These are phyloP conservation scores for Kwoniella shivajii DNA, from an alignment of 1,284 basidiomycete species.

Conservation along the genomic window DNA sequence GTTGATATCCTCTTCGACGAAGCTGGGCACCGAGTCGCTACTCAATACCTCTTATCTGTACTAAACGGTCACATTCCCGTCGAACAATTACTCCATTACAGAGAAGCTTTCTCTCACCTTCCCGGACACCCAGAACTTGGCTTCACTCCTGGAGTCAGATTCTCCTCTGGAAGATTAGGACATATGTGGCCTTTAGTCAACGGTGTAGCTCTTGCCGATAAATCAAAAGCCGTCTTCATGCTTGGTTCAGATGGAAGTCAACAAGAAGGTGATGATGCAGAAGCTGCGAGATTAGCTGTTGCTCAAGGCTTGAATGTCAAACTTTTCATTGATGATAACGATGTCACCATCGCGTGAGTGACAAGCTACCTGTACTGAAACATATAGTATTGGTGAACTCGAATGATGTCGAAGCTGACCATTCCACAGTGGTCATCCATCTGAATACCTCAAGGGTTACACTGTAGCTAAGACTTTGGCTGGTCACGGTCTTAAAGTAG, in stretches of 20 bases:
- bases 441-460: conserved; percentile 77
- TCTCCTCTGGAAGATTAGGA: conserved; percentile 79
- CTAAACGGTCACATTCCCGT: conserved; percentile 69
- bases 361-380: not conserved
- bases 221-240: conserved; percentile 72
- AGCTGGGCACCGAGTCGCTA: conserved; percentile 80
- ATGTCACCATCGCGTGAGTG: conserved; percentile 71
- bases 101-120: conserved; percentile 80
- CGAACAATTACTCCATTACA: conserved; percentile 75
- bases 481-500: conserved; percentile 64
- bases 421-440: conserved; percentile 65
- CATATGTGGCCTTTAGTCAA: conserved; percentile 82
- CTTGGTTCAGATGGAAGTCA: conserved; percentile 84
- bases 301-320: conserved; percentile 79
- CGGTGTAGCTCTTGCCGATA: conserved; percentile 75
- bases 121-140: conserved; percentile 89
- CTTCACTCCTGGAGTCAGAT: conserved; percentile 88
- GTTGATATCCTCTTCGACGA: conserved; percentile 50
- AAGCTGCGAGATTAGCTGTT: conserved; percentile 79
- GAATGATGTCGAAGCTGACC: too few relatives aligned
- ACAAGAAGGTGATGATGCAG: conserved; percentile 84
- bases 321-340: conserved; percentile 81
- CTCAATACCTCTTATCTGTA: conserved; percentile 76
- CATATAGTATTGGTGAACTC: too few relatives aligned
- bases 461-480: conserved; percentile 68